These are phyloP conservation scores for Coelastrella sp. DNA, from an alignment of 139 green algal genomes.

Conservation along the genomic window DNA sequence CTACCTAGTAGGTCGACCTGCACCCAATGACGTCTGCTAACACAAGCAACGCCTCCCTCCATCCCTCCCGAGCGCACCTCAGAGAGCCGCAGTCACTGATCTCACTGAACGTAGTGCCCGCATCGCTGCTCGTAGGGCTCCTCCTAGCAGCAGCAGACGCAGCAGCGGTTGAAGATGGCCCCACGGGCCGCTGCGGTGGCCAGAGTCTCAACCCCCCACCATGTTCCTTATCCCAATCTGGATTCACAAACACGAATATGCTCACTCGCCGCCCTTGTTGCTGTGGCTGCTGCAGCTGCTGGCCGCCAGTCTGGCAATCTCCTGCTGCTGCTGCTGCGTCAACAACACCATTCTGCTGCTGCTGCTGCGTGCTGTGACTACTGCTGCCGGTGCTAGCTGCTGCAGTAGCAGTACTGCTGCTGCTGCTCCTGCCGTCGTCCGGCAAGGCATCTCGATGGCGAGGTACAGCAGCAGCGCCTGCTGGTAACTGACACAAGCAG, in stretches of 20 bases:
- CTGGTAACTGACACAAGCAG: slow-evolving; percentile 59
- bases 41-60: no score
- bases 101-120: slow-evolving; percentile 51
- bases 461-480: slow-evolving; percentile 50
- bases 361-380: neutral
- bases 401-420: neutral
- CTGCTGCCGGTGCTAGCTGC: neutral
- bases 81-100: slow-evolving; percentile 57
- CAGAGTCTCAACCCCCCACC: slow-evolving; percentile 69
- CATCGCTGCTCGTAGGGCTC: slow-evolving; percentile 52
- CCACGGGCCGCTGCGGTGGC: slow-evolving; percentile 47
- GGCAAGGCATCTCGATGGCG: slow-evolving; percentile 69
- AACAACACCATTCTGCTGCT: neutral
- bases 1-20: no score
- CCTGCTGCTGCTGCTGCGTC: neutral
- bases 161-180: slow-evolving; percentile 9
- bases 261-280: slow-evolving; percentile 31
- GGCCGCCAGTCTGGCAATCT: neutral
- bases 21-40: no score
- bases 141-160: slow-evolving; percentile 18
- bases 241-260: slow-evolving; percentile 48
- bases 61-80: slow-evolving; percentile 6
- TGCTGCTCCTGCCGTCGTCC: slow-evolving; percentile 58
- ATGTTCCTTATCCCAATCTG: slow-evolving; percentile 53
- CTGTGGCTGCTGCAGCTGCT: slow-evolving; percentile 57